Percentiles rank a stretch among this genome's conserved stretches.
Conservation (phyloP, 2,329 filamentous ascomycete species). For the Xylariaceae sp. region DNA sequence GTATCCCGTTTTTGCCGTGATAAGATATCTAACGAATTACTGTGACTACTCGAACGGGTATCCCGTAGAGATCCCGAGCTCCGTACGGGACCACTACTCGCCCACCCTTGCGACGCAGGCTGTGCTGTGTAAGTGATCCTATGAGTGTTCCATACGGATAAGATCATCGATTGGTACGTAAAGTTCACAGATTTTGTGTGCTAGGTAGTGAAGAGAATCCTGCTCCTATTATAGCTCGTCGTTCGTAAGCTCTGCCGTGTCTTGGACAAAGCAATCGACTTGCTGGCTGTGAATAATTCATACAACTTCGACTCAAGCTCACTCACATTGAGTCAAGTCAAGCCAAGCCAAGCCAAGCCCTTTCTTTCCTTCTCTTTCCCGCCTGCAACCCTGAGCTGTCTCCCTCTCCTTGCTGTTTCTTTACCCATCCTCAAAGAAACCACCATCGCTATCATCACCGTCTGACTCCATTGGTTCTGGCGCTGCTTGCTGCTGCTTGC, state of each 20-base stretch:
- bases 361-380: conserved; percentile 19
- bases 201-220: not conserved
- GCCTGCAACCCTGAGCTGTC: not conserved
- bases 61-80: too few species aligned
- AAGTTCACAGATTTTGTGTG: too few species aligned
- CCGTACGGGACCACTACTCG: too few species aligned
- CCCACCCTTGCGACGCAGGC: too few species aligned
- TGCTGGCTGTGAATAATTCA: not conserved
- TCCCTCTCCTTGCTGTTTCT: not conserved
- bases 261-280: not conserved
- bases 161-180: too few species aligned
- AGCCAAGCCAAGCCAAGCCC: too few species aligned
- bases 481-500: conserved; percentile 36
- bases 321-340: too few species aligned
- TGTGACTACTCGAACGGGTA: too few species aligned
- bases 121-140: too few species aligned
- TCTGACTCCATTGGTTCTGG: conserved; percentile 26
- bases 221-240: not conserved
- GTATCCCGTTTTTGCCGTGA: too few species aligned
- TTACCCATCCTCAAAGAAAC: conserved; percentile 49
- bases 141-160: too few species aligned
- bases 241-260: not conserved
- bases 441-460: conserved; percentile 46
- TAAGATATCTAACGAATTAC: too few species aligned
- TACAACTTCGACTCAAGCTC: not conserved